Percentiles rank a stretch among this genome's conserved stretches.
These are phyloP conservation scores for Lasiosphaeria hispida DNA, from an alignment of 495 filamentous ascomycete genomes.

Conservation along the genomic window DNA sequence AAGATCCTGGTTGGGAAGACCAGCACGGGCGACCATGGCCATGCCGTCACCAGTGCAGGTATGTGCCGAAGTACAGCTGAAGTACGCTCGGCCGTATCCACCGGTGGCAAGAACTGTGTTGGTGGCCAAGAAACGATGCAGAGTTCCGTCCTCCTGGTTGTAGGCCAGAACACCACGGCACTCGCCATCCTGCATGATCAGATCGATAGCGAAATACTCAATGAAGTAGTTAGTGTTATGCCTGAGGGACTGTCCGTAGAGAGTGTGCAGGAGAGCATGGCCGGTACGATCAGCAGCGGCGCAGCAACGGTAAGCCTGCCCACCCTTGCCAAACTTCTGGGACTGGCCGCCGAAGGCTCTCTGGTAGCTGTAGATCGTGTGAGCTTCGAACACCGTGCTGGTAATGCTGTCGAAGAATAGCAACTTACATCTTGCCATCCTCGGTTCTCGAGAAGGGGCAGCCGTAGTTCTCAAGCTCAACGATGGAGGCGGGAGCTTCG, in stretches of 20 bases:
- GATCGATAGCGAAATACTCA: slow-evolving; percentile 93
- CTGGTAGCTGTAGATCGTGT: slow-evolving; percentile 62
- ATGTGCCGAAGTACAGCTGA: slow-evolving; percentile 95
- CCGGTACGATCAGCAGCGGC: slow-evolving; percentile 94
- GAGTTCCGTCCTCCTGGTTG: slow-evolving; percentile 96
- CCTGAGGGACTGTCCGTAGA: slow-evolving; percentile 94
- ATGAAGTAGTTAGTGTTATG: slow-evolving; percentile 99
- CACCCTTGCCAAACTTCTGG: slow-evolving; percentile 90
- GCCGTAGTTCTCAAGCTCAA: slow-evolving; percentile 95
- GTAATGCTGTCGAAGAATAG: not conserved
- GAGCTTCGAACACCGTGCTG: slow-evolving; percentile 9
- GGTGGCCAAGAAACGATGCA: slow-evolving; percentile 92
- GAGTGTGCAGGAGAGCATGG: slow-evolving; percentile 93
- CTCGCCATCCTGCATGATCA: slow-evolving; percentile 94
- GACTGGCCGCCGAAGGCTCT: slow-evolving; percentile 97
- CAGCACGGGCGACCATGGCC: slow-evolving; percentile 97
- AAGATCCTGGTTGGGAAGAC: slow-evolving; percentile 97
- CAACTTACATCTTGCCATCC: slow-evolving; percentile 80
- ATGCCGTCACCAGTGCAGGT: slow-evolving; percentile 98
- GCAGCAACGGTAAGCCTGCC: slow-evolving; percentile 94
- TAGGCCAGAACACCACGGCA: slow-evolving; percentile 95
- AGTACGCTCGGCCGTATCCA: slow-evolving; percentile 95
- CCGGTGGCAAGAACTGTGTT: slow-evolving; percentile 96
- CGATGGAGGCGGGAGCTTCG: slow-evolving; percentile 86
- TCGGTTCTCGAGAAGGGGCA: slow-evolving; percentile 97